Percentiles rank a stretch among this genome's conserved stretches.
These are phyloP conservation scores for Tylopilus vinaceipallidus DNA, from an alignment of 768 basidiomycete species.

Conservation along the genomic window DNA sequence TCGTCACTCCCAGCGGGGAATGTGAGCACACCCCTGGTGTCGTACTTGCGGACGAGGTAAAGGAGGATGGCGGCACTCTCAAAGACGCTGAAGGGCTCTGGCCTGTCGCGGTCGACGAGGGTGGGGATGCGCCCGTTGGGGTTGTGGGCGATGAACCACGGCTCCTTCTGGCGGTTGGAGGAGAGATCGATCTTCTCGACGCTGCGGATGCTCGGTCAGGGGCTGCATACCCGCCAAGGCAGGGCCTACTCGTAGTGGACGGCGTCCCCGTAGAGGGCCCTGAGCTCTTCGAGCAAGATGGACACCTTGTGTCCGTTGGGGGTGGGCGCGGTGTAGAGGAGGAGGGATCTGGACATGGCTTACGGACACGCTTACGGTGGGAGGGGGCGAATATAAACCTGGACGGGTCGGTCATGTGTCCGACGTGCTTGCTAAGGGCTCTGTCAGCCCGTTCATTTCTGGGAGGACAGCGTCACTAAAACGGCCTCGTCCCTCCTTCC, in stretches of 20 bases:
- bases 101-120: conserved; percentile 52
- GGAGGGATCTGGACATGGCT: conserved; percentile 25
- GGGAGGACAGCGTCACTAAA: neutral
- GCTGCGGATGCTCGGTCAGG: conserved; percentile 30
- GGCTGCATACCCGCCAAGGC: neutral
- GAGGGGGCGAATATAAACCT: conserved; percentile 9
- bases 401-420: conserved; percentile 11
- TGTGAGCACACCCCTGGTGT: conserved; percentile 68
- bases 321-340: conserved; percentile 43
- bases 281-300: conserved; percentile 64
- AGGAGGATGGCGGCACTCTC: conserved; percentile 80
- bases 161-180: conserved; percentile 75
- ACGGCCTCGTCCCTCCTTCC: conserved; percentile 26
- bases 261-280: conserved; percentile 43
- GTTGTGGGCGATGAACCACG: conserved; percentile 74
- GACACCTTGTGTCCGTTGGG: conserved; percentile 57
- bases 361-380: neutral
- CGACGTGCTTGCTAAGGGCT: conserved; percentile 20
- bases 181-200: conserved; percentile 53
- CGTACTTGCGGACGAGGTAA: conserved; percentile 81
- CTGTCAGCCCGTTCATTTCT: conserved; percentile 8
- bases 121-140: conserved; percentile 74
- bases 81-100: conserved; percentile 63
- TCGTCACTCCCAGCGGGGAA: conserved; percentile 60
- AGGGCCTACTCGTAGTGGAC: conserved; percentile 50